Conservation (phyloP, 2,329 filamentous ascomycete genomes). For the Talaromyces sp. region DNA sequence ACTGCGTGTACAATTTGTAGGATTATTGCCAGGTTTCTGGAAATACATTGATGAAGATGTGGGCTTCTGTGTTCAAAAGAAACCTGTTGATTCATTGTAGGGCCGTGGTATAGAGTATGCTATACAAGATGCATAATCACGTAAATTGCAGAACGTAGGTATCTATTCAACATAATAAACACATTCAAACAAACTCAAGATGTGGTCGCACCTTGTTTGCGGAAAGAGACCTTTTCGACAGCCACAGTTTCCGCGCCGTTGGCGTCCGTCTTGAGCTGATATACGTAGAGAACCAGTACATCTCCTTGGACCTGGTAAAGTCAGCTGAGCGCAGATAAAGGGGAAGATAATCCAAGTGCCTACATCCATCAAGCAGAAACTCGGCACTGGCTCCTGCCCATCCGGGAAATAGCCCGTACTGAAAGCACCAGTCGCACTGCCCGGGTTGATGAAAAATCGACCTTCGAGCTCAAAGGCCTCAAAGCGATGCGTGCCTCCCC, state of each 20-base stretch:
- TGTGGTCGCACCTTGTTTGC: slow-evolving; percentile 64
- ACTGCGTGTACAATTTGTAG: not conserved
- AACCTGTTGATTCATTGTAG: not conserved
- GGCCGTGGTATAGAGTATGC: not conserved
- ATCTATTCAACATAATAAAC: slow-evolving; percentile 10
- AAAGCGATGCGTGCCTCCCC: slow-evolving; percentile 67
- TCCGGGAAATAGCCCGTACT: slow-evolving; percentile 57
- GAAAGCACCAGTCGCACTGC: slow-evolving; percentile 64
- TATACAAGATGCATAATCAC: not conserved
- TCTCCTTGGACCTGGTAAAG: slow-evolving; percentile 81
- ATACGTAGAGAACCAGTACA: slow-evolving; percentile 91
- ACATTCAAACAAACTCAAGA: slow-evolving; percentile 38
- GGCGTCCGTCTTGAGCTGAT: slow-evolving; percentile 74
- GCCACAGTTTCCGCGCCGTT: slow-evolving; percentile 74
- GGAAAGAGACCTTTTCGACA: slow-evolving; percentile 82
- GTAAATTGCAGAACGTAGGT: slow-evolving; percentile 4
- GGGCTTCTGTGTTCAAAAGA: not conserved
- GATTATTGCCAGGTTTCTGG: not conserved
- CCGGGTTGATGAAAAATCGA: slow-evolving; percentile 68
- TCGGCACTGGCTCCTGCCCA: slow-evolving; percentile 72
- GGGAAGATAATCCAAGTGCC: slow-evolving; percentile 40
- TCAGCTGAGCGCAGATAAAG: slow-evolving; percentile 5
- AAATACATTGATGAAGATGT: not conserved
- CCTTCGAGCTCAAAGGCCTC: slow-evolving; percentile 70
- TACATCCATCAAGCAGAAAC: slow-evolving; percentile 97